Evolutionary conservation across 257 asterid genomes (phyloP).

Genomic region (Thymus mandschuricus): DNA sequence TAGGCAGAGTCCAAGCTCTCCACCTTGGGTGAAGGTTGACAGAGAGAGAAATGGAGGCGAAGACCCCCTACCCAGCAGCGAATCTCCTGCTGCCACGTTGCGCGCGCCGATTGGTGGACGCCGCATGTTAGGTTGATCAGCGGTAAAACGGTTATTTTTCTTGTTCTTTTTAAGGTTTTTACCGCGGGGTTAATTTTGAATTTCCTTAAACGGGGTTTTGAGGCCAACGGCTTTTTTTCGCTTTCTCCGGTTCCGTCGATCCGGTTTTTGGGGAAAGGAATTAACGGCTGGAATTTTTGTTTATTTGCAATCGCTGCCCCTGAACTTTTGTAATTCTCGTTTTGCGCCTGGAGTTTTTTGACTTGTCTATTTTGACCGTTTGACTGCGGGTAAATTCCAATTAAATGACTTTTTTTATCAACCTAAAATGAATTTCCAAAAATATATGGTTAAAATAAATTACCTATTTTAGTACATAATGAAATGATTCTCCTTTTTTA

Average conservation of each 20-base stretch:
- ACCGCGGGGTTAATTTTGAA: not conserved
- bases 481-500: too few relatives aligned
- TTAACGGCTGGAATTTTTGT: too few relatives aligned
- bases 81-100: constrained; percentile 30
- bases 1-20: constrained; percentile 27
- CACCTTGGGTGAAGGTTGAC: constrained; percentile 48
- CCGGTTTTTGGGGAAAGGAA: too few relatives aligned
- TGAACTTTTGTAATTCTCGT: not conserved
- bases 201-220: constrained; percentile 19
- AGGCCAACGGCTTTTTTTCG: too few relatives aligned
- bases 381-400: not conserved
- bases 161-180: not conserved
- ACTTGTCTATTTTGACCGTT: not conserved
- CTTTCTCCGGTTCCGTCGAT: constrained; percentile 12
- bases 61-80: constrained; percentile 30
- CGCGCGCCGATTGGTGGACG: constrained; percentile 25
- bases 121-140: constrained; percentile 32
- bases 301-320: not conserved
- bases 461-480: too few relatives aligned
- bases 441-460: too few relatives aligned
- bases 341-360: not conserved
- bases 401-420: too few relatives aligned
- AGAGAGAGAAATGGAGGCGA: constrained; percentile 30
- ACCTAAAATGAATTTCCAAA: too few relatives aligned
- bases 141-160: constrained; percentile 15